A percentile compares a stretch with the other conserved stretches of the same genome.
phyloP scores from a whole-genome alignment of 805 yeast species.

The Kurtzmaniella cleridarum region DNA sequence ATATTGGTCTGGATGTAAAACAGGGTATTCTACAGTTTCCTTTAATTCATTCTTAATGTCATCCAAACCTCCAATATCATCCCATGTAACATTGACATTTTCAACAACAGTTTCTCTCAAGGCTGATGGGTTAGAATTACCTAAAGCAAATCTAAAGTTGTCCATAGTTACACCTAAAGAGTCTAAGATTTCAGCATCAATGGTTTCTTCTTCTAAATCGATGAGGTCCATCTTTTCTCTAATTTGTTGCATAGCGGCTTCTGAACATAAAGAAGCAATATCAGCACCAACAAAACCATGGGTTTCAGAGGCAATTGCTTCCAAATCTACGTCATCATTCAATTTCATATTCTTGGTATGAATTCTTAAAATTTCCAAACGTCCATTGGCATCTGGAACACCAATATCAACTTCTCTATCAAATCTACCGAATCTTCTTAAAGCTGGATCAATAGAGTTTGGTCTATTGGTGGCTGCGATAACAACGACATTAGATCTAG shows the following conservation, averaged over 20 bases:
- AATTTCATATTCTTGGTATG: conserved; percentile 99
- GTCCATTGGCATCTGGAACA: conserved; percentile 97
- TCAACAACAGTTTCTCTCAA: conserved; percentile 99
- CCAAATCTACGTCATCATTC: conserved; percentile 91
- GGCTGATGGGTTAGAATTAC: conserved; percentile 98
- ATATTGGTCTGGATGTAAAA: conserved; percentile 96
- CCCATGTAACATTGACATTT: conserved; percentile 98
- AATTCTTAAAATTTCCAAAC: conserved; percentile 92
- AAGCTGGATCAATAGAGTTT: conserved; percentile 79
- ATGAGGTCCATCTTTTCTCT: conserved; percentile 99
- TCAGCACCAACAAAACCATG: conserved; percentile 99
- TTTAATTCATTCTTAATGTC: conserved; percentile 93
- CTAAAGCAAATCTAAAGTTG: conserved; percentile 94
- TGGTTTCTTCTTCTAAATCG: conserved; percentile 92
- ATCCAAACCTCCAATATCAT: conserved; percentile 97
- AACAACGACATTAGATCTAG: conserved; percentile 96
- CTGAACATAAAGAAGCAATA: conserved; percentile 97
- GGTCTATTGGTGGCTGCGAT: conserved; percentile 96
- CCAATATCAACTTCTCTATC: conserved; percentile 86
- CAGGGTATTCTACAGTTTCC: conserved; percentile 99
- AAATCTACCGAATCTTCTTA: conserved; percentile 80
- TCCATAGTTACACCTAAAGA: conserved; percentile 98
- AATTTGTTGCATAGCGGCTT: conserved; percentile 99
- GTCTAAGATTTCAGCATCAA: conserved; percentile 94
- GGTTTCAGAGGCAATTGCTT: conserved; percentile 92